Conservation (phyloP, 768 basidiomycete species). For the Hypholoma sublateritium region DNA sequence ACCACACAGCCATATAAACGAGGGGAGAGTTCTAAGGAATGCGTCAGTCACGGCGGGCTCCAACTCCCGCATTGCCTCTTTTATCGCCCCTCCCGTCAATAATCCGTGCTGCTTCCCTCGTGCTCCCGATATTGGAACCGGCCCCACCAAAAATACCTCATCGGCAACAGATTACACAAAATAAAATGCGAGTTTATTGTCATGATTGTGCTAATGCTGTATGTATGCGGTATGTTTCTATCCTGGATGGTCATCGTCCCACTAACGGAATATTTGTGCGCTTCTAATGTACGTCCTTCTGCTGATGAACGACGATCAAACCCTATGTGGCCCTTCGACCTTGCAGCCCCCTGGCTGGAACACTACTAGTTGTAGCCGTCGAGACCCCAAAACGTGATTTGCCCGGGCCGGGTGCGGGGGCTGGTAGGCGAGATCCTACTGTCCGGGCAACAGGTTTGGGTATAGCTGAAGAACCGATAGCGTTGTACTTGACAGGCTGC, state of each 20-base stretch:
- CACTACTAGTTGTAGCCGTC: conserved; percentile 1
- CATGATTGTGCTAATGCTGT: background rate
- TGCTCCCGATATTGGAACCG: background rate
- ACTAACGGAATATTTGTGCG: background rate
- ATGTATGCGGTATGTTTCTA: background rate
- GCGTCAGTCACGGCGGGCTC: conserved; percentile 9
- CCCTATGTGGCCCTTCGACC: conserved; percentile 2
- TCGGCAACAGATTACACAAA: background rate
- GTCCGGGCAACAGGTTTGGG: conserved; percentile 26
- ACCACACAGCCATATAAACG: conserved; percentile 5
- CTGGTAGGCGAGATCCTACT: conserved; percentile 23
- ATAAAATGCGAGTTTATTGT: background rate
- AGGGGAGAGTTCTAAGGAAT: background rate
- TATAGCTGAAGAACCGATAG: conserved; percentile 21
- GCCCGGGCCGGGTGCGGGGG: conserved; percentile 11
- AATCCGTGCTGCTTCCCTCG: conserved; percentile 1
- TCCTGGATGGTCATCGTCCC: background rate
- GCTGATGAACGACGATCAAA: background rate
- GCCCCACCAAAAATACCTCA: background rate
- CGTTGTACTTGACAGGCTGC: conserved; percentile 23
- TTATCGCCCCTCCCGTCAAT: conserved; percentile 2
- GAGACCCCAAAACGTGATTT: conserved; percentile 18
- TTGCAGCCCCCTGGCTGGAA: background rate
- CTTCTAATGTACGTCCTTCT: background rate
- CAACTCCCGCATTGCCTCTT: conserved; percentile 7